Percentiles rank a stretch among this genome's conserved stretches.
phyloP scores from a whole-genome alignment of 208 protist genomes.

The Crithidia thermophila region DNA sequence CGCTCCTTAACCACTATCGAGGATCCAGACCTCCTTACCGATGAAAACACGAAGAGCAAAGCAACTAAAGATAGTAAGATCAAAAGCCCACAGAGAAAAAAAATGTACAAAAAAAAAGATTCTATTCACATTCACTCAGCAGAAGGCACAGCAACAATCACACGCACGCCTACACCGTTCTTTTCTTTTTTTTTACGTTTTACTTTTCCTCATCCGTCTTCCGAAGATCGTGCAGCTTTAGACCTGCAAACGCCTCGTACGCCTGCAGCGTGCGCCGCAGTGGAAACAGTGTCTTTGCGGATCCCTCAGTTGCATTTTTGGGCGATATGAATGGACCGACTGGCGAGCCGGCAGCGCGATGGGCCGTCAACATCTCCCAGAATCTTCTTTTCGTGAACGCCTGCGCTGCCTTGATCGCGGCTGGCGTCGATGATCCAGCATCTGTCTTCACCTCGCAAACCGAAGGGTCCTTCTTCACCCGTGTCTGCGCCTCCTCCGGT shows the following conservation, averaged over 20 bases:
- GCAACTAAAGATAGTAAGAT: not conserved
- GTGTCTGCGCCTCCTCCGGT: not conserved
- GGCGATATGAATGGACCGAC: not conserved
- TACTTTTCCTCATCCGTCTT: not conserved
- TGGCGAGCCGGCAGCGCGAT: constrained; percentile 11
- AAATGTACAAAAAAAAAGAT: not conserved
- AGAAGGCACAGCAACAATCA: not conserved
- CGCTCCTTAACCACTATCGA: too few species aligned
- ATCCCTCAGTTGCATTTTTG: too few species aligned
- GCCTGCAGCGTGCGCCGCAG: constrained; percentile 24
- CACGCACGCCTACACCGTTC: too few species aligned
- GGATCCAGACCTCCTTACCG: too few species aligned
- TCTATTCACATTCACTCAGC: not conserved
- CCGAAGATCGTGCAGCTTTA: constrained; percentile 7
- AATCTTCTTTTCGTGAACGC: constrained; percentile 17
- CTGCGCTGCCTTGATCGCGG: constrained; percentile 1
- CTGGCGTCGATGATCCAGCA: not conserved
- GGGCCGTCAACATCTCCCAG: constrained; percentile 13
- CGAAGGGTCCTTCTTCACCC: not conserved
- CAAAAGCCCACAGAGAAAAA: not conserved
- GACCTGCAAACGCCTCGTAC: constrained; percentile 19
- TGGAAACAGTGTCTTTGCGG: not conserved
- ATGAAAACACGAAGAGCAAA: not conserved
- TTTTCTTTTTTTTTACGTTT: not conserved
- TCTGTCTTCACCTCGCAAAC: not conserved